phyloP scores from a whole-genome alignment of 352 stramenopile species.

The Pythium folliculosum region DNA sequence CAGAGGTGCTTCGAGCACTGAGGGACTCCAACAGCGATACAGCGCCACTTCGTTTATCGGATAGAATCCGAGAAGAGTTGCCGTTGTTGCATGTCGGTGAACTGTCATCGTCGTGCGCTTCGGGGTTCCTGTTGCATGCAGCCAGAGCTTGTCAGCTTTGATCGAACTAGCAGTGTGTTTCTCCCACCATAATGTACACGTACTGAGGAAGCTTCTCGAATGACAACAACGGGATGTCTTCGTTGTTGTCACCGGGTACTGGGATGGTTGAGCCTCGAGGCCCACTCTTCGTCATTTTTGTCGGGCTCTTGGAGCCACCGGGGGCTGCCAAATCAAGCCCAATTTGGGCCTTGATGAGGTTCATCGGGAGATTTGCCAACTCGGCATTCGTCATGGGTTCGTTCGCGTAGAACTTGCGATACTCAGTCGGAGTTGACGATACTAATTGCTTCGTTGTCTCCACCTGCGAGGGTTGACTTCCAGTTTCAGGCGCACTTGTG shows the following conservation, averaged over 20 bases:
- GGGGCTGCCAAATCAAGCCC: constrained; percentile 47
- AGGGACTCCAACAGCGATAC: constrained; percentile 28
- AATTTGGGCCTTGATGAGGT: constrained; percentile 73
- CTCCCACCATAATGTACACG: background rate
- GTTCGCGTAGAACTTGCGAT: constrained; percentile 72
- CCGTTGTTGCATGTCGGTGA: constrained; percentile 31
- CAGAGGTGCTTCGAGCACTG: constrained; percentile 38
- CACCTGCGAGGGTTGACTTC: background rate
- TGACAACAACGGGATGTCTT: constrained; percentile 51
- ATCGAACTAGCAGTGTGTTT: background rate
- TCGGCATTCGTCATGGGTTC: constrained; percentile 64
- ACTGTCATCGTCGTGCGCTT: constrained; percentile 27
- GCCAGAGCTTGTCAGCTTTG: background rate
- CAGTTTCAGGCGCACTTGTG: constrained; percentile 4
- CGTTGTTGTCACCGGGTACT: constrained; percentile 40
- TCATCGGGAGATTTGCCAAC: constrained; percentile 67
- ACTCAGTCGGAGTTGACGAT: constrained; percentile 21
- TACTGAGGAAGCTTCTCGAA: constrained; percentile 60
- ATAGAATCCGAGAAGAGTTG: constrained; percentile 4
- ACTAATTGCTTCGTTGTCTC: background rate
- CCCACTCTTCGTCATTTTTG: constrained; percentile 25
- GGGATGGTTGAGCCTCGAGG: constrained; percentile 22
- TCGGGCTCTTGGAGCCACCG: constrained; percentile 14
- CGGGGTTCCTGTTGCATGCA: constrained; percentile 29
- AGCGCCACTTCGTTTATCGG: constrained; percentile 21